phyloP scores from a whole-genome alignment of 2,329 filamentous ascomycete species.

The Taxawa tesnikishii region DNA sequence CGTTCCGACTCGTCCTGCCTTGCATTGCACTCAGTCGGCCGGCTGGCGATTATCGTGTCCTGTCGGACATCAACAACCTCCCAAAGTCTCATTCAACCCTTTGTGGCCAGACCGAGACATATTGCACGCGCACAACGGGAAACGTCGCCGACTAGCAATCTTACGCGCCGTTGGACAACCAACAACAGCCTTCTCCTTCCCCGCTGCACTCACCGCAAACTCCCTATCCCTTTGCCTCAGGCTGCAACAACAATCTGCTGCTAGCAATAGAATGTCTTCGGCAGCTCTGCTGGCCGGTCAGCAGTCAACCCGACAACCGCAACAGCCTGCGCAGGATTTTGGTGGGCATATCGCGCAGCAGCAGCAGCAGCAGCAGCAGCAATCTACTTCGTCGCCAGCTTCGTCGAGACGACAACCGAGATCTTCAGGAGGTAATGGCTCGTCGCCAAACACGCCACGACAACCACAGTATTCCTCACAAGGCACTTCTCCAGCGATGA shows the following conservation, averaged over 20 bases:
- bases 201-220: background rate
- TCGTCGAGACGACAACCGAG: constrained; percentile 24
- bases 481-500: constrained; percentile 25
- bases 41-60: no score
- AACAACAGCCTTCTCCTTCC: background rate
- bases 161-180: background rate
- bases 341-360: constrained; percentile 6
- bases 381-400: constrained; percentile 18
- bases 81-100: background rate
- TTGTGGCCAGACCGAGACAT: no score
- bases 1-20: no score
- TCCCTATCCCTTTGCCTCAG: background rate
- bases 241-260: background rate
- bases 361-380: constrained; percentile 11
- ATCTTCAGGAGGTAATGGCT: constrained; percentile 26
- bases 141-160: no score
- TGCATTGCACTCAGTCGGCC: no score
- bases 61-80: background rate
- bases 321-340: constrained; percentile 8
- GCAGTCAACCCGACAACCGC: constrained; percentile 14
- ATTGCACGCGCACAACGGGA: no score
- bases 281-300: constrained; percentile 18
- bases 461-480: constrained; percentile 21
- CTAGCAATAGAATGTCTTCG: constrained; percentile 17
- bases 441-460: constrained; percentile 26